phyloP scores from a whole-genome alignment of 306 rosid genomes.

The Acacia crassicarpa region DNA sequence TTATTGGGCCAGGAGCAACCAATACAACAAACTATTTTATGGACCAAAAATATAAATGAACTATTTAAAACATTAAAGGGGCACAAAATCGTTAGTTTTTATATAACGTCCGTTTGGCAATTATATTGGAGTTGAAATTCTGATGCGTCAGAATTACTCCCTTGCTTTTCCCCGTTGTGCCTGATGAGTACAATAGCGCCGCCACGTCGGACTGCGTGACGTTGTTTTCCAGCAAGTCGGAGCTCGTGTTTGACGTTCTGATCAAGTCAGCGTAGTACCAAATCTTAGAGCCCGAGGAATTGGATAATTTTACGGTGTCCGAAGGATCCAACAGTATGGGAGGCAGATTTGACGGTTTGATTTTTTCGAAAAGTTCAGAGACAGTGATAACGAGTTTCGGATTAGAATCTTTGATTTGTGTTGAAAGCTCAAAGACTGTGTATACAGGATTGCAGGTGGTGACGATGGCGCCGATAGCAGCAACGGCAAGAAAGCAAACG shows the following conservation, averaged over 20 bases:
- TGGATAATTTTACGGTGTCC: neutral
- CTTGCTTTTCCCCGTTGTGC: constrained; percentile 53
- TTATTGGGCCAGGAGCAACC: too few relatives aligned
- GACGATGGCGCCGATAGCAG: constrained; percentile 32
- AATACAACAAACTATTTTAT: too few relatives aligned
- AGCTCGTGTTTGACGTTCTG: neutral
- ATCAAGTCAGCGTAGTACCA: constrained; percentile 36
- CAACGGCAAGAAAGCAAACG: constrained; percentile 22
- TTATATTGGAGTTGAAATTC: constrained; percentile 55
- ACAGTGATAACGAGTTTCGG: constrained; percentile 40
- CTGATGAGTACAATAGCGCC: constrained; percentile 41
- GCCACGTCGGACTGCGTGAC: constrained; percentile 39
- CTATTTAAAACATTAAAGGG: too few relatives aligned
- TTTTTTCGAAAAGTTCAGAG: constrained; percentile 28
- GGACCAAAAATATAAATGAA: too few relatives aligned
- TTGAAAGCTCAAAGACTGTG: constrained; percentile 34
- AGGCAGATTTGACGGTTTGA: constrained; percentile 27
- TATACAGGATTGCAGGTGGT: constrained; percentile 31
- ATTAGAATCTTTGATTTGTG: constrained; percentile 41
- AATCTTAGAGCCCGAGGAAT: neutral
- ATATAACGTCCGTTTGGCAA: too few relatives aligned
- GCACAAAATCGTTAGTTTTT: too few relatives aligned
- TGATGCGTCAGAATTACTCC: constrained; percentile 51
- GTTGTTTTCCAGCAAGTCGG: constrained; percentile 4
- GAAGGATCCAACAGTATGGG: constrained; percentile 24